These are phyloP conservation scores for Parasarocladium wereldwijsianum DNA, from an alignment of 2,329 filamentous ascomycete species.

Conservation along the genomic window DNA sequence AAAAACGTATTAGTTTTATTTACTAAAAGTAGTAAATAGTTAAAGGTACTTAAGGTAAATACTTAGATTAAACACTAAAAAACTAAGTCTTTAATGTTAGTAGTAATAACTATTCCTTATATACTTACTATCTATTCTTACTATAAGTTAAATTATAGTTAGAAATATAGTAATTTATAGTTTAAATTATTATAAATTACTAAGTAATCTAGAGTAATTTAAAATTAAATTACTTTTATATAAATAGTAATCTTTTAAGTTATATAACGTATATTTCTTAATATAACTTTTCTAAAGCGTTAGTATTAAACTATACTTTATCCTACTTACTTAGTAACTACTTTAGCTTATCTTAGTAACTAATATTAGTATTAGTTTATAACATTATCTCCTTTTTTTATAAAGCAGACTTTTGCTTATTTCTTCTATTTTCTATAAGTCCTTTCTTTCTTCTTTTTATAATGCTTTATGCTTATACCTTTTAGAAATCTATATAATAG, in stretches of 20 bases:
- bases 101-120: no score
- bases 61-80: no score
- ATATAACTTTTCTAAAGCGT: no score
- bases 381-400: no score
- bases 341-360: neutral
- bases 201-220: neutral
- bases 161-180: no score
- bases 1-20: neutral
- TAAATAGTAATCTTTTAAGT: neutral
- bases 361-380: neutral
- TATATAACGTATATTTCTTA: neutral
- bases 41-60: neutral
- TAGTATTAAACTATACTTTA: neutral
- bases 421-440: slow-evolving; percentile 1
- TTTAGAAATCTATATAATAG: neutral
- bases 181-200: no score
- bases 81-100: no score
- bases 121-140: neutral
- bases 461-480: neutral
- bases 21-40: neutral
- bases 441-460: neutral
- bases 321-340: neutral
- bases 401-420: neutral
- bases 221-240: neutral
- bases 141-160: neutral